These are phyloP conservation scores for Apiotrichum sp. DNA, from an alignment of 1,284 basidiomycete genomes.

Conservation along the genomic window DNA sequence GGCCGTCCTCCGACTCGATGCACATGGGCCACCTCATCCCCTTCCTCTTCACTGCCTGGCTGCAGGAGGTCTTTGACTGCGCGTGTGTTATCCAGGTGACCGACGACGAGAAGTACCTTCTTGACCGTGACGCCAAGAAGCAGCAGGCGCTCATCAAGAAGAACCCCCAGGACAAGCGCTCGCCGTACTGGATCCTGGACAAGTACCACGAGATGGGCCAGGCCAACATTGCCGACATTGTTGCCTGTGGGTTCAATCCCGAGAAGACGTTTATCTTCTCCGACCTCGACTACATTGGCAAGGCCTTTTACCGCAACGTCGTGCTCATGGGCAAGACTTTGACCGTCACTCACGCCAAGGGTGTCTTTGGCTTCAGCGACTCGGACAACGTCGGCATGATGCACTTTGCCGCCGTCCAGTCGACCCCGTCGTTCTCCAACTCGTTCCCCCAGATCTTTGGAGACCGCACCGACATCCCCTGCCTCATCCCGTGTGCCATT, in stretches of 20 bases:
- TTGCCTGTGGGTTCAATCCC: constrained; percentile 70
- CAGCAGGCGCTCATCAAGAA: constrained; percentile 43
- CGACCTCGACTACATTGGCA: constrained; percentile 76
- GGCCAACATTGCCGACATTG: constrained; percentile 89
- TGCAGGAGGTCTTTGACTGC: constrained; percentile 93
- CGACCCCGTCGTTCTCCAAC: constrained; percentile 93
- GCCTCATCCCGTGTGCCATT: constrained; percentile 95
- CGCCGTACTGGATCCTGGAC: constrained; percentile 57
- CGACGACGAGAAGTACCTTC: constrained; percentile 98
- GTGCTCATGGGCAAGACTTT: constrained; percentile 89
- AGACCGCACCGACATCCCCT: constrained; percentile 72
- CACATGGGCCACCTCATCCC: constrained; percentile 98
- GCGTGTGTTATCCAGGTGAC: constrained; percentile 94
- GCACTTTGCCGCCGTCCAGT: constrained; percentile 97
- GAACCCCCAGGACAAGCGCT: constrained; percentile 53
- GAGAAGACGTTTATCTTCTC: constrained; percentile 98
- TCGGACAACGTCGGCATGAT: constrained; percentile 99
- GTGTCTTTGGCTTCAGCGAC: constrained; percentile 93
- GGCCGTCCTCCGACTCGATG: constrained; percentile 94
- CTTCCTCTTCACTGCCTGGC: constrained; percentile 96
- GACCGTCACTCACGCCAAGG: constrained; percentile 87
- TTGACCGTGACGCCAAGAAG: constrained; percentile 69
- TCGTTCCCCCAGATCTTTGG: constrained; percentile 99
- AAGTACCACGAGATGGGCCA: constrained; percentile 79
- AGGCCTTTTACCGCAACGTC: constrained; percentile 86